Percentiles rank a stretch among this genome's conserved stretches.
Evolutionary conservation across 2,329 filamentous ascomycete species (phyloP).

Genomic region (Blumeria hordei): DNA sequence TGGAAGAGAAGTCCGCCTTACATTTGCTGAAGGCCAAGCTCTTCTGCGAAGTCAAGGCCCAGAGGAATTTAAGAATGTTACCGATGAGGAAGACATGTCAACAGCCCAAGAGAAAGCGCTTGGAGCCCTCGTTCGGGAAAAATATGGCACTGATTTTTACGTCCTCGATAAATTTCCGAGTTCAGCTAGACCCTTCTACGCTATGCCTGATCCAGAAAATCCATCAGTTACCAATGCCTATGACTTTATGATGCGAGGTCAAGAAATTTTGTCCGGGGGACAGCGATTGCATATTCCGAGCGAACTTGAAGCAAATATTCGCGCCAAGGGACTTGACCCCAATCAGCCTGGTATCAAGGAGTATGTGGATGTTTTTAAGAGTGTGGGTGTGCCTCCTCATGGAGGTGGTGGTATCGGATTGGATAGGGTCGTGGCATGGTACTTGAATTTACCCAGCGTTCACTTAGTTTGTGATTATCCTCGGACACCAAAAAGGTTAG

Average conservation of each 20-base stretch:
- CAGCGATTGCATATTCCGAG: conserved; percentile 70
- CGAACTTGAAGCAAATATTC: conserved; percentile 55
- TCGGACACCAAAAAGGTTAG: conserved; percentile 32
- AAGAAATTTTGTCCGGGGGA: conserved; percentile 79
- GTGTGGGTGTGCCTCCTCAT: conserved; percentile 71
- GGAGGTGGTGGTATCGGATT: conserved; percentile 76
- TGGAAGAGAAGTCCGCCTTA: conserved; percentile 52
- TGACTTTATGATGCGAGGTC: conserved; percentile 78
- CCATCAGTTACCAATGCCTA: conserved; percentile 40
- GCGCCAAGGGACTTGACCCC: conserved; percentile 59
- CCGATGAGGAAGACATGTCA: conserved; percentile 55
- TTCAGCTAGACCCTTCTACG: conserved; percentile 73
- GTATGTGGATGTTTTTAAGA: conserved; percentile 60
- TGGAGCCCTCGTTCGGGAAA: conserved; percentile 61
- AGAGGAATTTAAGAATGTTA: conserved; percentile 38
- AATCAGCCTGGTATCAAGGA: conserved; percentile 55
- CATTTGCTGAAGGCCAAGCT: conserved; percentile 54
- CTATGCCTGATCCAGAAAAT: conserved; percentile 50
- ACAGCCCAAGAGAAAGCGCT: conserved; percentile 76
- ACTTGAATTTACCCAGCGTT: conserved; percentile 31
- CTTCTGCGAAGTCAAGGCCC: conserved; percentile 54
- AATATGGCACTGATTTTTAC: conserved; percentile 91
- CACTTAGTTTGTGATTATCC: conserved; percentile 34
- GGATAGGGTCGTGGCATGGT: conserved; percentile 58
- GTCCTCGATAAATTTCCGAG: conserved; percentile 92